Evolutionary conservation across 495 filamentous ascomycete species (phyloP), one percentile per base, ranked within the genome.

Genomic region (Trichoderma gamsii): DNA sequence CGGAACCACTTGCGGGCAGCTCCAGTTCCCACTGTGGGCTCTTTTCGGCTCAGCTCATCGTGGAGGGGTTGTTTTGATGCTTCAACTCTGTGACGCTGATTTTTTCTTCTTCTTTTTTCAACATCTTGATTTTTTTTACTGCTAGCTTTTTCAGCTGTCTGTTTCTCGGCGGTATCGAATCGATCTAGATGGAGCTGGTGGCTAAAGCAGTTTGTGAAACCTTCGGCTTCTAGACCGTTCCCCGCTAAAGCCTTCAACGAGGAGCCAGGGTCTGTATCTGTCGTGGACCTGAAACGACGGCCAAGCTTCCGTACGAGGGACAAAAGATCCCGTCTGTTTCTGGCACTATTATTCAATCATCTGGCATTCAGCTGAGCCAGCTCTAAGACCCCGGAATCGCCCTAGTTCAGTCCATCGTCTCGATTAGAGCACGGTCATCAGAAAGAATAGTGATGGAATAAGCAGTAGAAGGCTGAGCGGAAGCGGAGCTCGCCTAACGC

Each of bases 21-120:
- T 11, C 13, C 16, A 18, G 56, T 61, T 61, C 29, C 56, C 56
- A 61, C 56, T 61, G 56, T 61, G 56, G 56, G 56, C 56, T 61
- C 25, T 61, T 61, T n/a, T 61, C 56, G 56, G 56, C 56, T 61
- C 56, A 61, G 23, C 56, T 12, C 11, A 32, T 32, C 56, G 9
- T 38, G 35, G 12, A 52, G 9, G 18, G 18, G n/a, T 52, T 61
- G 8, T 2, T 61, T 9, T 59, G 23, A 61, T 16, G 11, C 8
- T 29, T 61, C 11, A 25, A 61, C 27, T n/a, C 4, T 32, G 11
- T 61, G 12, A 3, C 11, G 15, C 27, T 16, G 4, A 25, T 12
- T 61, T 61, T 32, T 21, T 21, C 5, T 13, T 61, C 27, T 27
- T 29, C 21, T 29, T 7, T 12, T 18, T 46, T 4, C 29, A 29